Evolutionary conservation across 2,329 filamentous ascomycete genomes (phyloP), one percentile per base, ranked within the genome.

Genomic region (Verticillium zaregamsianum): DNA sequence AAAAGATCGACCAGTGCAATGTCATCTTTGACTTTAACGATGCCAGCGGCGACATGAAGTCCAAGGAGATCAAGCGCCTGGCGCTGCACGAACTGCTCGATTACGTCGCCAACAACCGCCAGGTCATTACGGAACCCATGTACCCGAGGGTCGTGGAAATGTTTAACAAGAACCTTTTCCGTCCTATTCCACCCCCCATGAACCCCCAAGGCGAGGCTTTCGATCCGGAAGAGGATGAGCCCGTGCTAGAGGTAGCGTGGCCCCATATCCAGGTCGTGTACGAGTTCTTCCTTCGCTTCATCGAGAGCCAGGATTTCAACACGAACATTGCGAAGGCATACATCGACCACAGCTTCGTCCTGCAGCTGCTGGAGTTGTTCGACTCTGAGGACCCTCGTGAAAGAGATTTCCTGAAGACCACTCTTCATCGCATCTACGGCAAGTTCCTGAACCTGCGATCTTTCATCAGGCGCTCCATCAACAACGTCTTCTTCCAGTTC

Each of bases 11-110:
- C 71, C 95, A 99, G 76, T 99, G 95, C 82, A 99, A 99, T 74
- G 96, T 99, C 80, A 99, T 99, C 71, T 99, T 99, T 74, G 95
- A 99, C 79, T 99, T 99, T 80, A 99, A 98, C 74, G 95, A 99
- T 77, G 92, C 94, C 57, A 96, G 92, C 67, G 93, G 90, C 68
- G 95, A 99, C 74, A 98, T 99, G 93, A 99, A 99, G 77, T 97
- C 94, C 57, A 99, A 99, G 81, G 95, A 99, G 79, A 98, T 99
- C 83, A 99, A 99, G 82, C 87, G 95, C 71, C 81, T 99, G 68
- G 95, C 95, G 52, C 84, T 99, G 55, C 95, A 99, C 74, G 95
- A 99, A 76, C 83, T 99, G 65, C 85, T 99, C 66, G 95, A 99
- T 76, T 99, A 99, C 73, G 95, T 99, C 62, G 94, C 95, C 70